Percentiles rank a stretch among this genome's conserved stretches.
Evolutionary conservation across 2,329 filamentous ascomycete genomes (phyloP).

Genomic region (Trichoderma hamatum): DNA sequence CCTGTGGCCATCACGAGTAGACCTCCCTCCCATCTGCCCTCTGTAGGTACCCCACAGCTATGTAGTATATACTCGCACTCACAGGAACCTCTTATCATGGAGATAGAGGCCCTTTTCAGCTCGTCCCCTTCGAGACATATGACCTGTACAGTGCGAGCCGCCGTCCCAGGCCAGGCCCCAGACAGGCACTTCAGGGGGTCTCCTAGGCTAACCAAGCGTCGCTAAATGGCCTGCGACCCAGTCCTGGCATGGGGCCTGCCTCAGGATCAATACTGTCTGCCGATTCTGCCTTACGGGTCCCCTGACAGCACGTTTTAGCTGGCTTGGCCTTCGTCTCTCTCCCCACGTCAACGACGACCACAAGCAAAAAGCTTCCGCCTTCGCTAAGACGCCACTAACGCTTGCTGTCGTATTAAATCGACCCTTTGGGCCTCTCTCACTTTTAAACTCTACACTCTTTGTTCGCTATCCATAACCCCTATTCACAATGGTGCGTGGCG

Average conservation of each 20-base stretch:
- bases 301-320: slow-evolving; percentile 17
- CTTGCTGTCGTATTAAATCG: slow-evolving; percentile 11
- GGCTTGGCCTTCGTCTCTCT: slow-evolving; percentile 19
- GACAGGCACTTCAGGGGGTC: background rate
- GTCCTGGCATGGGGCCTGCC: slow-evolving; percentile 18
- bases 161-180: background rate
- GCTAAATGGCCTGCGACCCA: slow-evolving; percentile 14
- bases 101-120: background rate
- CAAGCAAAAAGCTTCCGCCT: slow-evolving; percentile 29
- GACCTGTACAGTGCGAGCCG: slow-evolving; percentile 3
- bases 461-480: slow-evolving; percentile 30
- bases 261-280: slow-evolving; percentile 25
- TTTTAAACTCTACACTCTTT: slow-evolving; percentile 4
- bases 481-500: slow-evolving; percentile 38
- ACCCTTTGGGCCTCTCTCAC: background rate
- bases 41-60: background rate
- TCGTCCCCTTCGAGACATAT: slow-evolving; percentile 1
- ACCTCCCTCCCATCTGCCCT: background rate
- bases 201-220: background rate
- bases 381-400: slow-evolving; percentile 28
- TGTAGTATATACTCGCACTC: background rate
- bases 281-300: slow-evolving; percentile 28
- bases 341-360: slow-evolving; percentile 28
- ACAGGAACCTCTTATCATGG: slow-evolving; percentile 2
- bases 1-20: background rate